Evolutionary conservation across 2,329 filamentous ascomycete genomes (phyloP).

Genomic region (Calonectria henricotiae): DNA sequence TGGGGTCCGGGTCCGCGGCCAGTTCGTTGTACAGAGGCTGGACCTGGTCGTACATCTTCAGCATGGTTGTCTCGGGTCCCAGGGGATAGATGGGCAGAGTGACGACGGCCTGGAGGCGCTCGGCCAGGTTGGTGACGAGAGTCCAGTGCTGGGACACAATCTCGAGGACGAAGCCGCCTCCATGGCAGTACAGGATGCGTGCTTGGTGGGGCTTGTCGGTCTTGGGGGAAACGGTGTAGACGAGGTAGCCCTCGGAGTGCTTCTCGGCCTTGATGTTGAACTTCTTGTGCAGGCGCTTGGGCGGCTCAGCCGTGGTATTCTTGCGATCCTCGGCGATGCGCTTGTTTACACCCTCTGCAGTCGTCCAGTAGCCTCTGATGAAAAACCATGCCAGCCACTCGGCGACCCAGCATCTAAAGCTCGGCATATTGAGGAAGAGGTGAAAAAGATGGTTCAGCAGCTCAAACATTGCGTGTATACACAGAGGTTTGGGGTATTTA

Average conservation of each 20-base stretch:
- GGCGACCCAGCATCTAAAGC: constrained; percentile 51
- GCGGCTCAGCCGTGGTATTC: constrained; percentile 44
- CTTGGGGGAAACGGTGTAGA: constrained; percentile 55
- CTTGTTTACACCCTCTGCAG: constrained; percentile 48
- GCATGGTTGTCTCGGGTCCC: constrained; percentile 54
- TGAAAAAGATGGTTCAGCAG: not conserved
- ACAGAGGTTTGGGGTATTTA: not conserved
- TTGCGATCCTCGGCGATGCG: constrained; percentile 49
- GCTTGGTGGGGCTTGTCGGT: constrained; percentile 52
- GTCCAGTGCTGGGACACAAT: constrained; percentile 53
- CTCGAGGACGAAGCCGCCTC: constrained; percentile 55
- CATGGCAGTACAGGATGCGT: constrained; percentile 56
- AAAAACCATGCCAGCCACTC: constrained; percentile 53
- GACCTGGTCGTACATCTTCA: constrained; percentile 55
- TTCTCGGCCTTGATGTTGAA: constrained; percentile 51
- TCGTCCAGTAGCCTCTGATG: constrained; percentile 50
- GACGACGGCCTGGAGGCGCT: constrained; percentile 54
- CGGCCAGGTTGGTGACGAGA: constrained; percentile 50
- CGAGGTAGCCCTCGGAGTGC: constrained; percentile 42
- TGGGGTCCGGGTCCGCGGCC: constrained; percentile 50
- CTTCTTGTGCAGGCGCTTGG: constrained; percentile 47
- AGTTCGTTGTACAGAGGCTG: constrained; percentile 56
- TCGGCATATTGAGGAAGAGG: constrained; percentile 46
- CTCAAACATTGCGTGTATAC: not conserved
- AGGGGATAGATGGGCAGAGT: constrained; percentile 57